Conservation (phyloP, 1,139 yeast species). For the Barnettozyma hawaiiensis region DNA sequence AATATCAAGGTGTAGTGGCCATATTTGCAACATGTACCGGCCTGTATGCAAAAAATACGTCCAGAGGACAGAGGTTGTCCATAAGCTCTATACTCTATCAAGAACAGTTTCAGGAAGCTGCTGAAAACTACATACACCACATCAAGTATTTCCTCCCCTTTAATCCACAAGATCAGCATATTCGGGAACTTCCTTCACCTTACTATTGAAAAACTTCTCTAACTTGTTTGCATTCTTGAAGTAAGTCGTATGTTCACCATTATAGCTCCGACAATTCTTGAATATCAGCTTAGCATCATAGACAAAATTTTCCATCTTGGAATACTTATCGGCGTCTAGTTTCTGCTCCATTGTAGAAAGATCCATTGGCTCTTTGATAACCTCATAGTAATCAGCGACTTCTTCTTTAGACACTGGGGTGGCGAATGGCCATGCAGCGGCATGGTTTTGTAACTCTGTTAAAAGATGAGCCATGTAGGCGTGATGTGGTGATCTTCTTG, state of each 20-base stretch:
- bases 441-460: slow-evolving; percentile 86
- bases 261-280: slow-evolving; percentile 85
- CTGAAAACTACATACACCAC: background rate
- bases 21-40: too few species aligned
- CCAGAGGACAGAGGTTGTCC: too few species aligned
- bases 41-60: background rate
- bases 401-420: slow-evolving; percentile 91
- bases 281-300: slow-evolving; percentile 83
- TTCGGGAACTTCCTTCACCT: slow-evolving; percentile 64
- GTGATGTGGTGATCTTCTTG: slow-evolving; percentile 92
- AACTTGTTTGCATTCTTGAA: slow-evolving; percentile 87
- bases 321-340: slow-evolving; percentile 86
- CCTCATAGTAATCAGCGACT: slow-evolving; percentile 94
- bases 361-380: slow-evolving; percentile 99
- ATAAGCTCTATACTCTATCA: too few species aligned
- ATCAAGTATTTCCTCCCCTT: too few species aligned
- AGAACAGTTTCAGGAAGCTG: background rate
- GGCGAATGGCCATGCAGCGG: slow-evolving; percentile 98
- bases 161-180: slow-evolving; percentile 34
- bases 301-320: slow-evolving; percentile 83
- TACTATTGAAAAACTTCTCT: slow-evolving; percentile 78
- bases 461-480: slow-evolving; percentile 86
- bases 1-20: background rate
- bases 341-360: slow-evolving; percentile 91
- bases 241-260: slow-evolving; percentile 85